A percentile compares a stretch with the other conserved stretches of the same genome.
Evolutionary conservation across 495 filamentous ascomycete species (phyloP).

Genomic region (Hyaloscypha bicolor): DNA sequence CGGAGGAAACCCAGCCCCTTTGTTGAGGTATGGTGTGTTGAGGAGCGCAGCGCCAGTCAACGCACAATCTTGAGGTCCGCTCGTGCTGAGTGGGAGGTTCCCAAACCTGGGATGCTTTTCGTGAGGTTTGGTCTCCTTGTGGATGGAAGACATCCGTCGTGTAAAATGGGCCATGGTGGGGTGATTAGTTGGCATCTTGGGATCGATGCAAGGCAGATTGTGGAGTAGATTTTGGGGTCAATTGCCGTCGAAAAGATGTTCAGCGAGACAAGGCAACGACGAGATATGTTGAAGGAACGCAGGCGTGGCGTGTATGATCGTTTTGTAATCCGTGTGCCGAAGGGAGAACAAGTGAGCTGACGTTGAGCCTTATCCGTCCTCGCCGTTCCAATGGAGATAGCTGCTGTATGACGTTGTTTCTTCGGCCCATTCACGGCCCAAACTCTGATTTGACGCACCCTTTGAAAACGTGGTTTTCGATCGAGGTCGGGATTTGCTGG

Average conservation of each 20-base stretch:
- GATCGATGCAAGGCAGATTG: background rate
- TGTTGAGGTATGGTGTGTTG: conserved; percentile 75
- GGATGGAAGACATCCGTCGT: conserved; percentile 20
- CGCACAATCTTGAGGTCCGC: conserved; percentile 63
- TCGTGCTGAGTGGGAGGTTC: conserved; percentile 63
- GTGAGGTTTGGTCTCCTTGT: conserved; percentile 31
- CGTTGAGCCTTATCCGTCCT: background rate
- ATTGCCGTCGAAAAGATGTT: background rate
- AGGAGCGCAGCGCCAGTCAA: conserved; percentile 64
- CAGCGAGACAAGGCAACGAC: background rate
- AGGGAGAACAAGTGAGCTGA: background rate
- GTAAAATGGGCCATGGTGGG: conserved; percentile 8
- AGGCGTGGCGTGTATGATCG: background rate
- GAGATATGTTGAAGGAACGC: background rate
- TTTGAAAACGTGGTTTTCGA: background rate
- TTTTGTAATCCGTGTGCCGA: background rate
- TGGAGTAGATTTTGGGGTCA: background rate
- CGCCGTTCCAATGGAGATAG: background rate
- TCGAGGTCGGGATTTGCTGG: background rate
- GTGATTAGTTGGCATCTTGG: conserved; percentile 18
- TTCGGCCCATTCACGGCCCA: background rate
- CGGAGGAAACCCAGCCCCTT: conserved; percentile 74
- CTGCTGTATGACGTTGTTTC: conserved; percentile 1
- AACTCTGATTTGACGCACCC: background rate
- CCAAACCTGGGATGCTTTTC: conserved; percentile 50